Base-by-base conservation (phyloP, 2,329 filamentous ascomycete genomes). In the Trichoderma arundinaceum region DNA sequence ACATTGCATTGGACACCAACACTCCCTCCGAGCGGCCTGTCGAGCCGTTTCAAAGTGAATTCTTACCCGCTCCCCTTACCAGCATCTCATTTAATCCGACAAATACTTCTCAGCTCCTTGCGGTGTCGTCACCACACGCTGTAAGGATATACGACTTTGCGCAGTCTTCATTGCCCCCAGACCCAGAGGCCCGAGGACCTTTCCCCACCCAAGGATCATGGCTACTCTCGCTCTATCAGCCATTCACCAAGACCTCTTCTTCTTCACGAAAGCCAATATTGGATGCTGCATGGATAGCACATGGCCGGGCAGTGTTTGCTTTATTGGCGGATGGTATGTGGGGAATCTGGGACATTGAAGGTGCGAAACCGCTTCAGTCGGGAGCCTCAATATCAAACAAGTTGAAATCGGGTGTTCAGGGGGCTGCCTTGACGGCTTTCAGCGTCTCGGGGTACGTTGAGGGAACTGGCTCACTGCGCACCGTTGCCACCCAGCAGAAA, bases 341-440 rank as follows among this genome's bases (percentile, higher is more conserved):
- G 88, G 88, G 86, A 13, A 84, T 90, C 39, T 90, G 87, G 87
- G 87, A 90, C 70, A 81, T 90, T 51, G 85, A 89, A 68, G 85
- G 86, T 7, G 80, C 80, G 35, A 83, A 83, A 44, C 84, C 85
- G 1, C 74, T 81, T 41, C 71, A 73, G 12, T 68, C 76, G 10
- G 74, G 80, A 54, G 74, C 80, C 66, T 73, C 79, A 0, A 74
- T 86, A 4, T 80, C 86, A 28, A 82, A 79, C 46, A 85, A 82
- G 69, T 76, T 84, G 38, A 80, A 80, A 64, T 77, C 81, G 56
- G 84, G 85, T 6, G 79, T 87, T 39, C 80, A 81, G 17, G 87
- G 87, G 41, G 85, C 86, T 2, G 85, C 86, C 1, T 76, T 86
- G 66, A 87, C 87, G 15, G 74, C 80, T 7, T 90, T 89, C 69